Evolutionary conservation across 768 basidiomycete species (phyloP).

Genomic region (Tephrocybe sp.): DNA sequence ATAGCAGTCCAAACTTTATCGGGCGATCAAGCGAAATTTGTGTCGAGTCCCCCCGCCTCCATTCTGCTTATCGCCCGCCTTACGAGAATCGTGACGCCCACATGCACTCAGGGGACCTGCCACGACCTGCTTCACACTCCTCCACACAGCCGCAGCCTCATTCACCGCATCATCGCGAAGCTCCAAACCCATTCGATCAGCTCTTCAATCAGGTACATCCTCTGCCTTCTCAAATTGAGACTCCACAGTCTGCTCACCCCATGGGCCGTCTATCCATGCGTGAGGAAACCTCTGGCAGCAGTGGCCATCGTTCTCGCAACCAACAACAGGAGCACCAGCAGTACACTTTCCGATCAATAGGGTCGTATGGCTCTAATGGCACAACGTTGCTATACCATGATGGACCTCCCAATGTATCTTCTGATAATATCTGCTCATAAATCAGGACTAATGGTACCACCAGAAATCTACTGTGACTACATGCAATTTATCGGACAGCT

Average conservation of each 20-base stretch:
- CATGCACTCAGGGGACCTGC: conserved; percentile 40
- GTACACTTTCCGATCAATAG: conserved; percentile 28
- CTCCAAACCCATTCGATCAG: too few relatives aligned
- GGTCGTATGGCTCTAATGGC: conserved; percentile 41
- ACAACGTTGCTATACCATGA: conserved; percentile 46
- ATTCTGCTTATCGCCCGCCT: conserved; percentile 51
- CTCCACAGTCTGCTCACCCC: too few relatives aligned
- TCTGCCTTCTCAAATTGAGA: too few relatives aligned
- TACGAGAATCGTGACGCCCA: conserved; percentile 42
- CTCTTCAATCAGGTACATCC: too few relatives aligned
- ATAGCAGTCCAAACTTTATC: conserved; percentile 45
- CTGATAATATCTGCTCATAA: conserved; percentile 9
- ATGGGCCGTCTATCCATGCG: too few relatives aligned
- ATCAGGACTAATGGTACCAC: conserved; percentile 17
- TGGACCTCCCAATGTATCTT: conserved; percentile 16
- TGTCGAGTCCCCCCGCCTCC: conserved; percentile 42
- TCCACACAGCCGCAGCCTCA: too few relatives aligned
- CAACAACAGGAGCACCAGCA: conserved; percentile 20
- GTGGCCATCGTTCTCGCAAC: too few relatives aligned
- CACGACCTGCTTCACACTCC: conserved; percentile 34
- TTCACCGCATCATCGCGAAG: too few relatives aligned
- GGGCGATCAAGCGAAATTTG: conserved; percentile 41
- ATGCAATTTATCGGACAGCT: too few relatives aligned
- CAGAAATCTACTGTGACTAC: too few relatives aligned
- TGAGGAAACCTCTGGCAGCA: too few relatives aligned